These are phyloP conservation scores for Trichomonascaceae sp. DNA, from an alignment of 1,139 yeast genomes.

Conservation along the genomic window DNA sequence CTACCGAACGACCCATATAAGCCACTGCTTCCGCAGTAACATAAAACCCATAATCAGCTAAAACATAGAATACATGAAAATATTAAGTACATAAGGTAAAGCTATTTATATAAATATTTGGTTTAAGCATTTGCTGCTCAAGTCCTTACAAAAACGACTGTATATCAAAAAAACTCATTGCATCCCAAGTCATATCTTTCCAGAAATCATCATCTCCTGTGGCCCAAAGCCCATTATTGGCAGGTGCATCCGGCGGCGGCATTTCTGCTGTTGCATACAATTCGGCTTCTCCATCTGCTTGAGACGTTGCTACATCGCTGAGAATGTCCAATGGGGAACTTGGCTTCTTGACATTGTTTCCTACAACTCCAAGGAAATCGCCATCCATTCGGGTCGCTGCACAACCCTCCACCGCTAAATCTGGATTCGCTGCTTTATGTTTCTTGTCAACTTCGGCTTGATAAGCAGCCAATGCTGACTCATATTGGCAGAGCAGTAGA, in stretches of 20 bases:
- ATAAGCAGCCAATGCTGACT: conserved; percentile 8
- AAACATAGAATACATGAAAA: too few relatives aligned
- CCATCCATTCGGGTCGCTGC: background rate
- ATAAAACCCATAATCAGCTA: too few relatives aligned
- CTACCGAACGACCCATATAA: too few relatives aligned
- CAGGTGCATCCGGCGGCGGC: background rate
- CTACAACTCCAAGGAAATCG: background rate
- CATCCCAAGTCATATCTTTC: background rate
- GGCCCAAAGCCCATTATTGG: background rate
- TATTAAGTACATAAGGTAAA: too few relatives aligned
- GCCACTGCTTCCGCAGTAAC: too few relatives aligned
- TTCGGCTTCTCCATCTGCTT: background rate
- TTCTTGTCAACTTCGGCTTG: background rate
- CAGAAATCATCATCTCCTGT: background rate
- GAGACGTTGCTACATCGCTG: background rate
- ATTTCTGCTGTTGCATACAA: background rate
- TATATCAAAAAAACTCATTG: background rate
- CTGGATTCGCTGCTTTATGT: background rate
- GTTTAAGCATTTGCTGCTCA: background rate
- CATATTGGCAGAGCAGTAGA: conserved; percentile 27
- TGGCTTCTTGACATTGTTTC: conserved; percentile 1
- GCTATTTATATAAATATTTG: background rate
- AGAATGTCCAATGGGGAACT: conserved; percentile 3
- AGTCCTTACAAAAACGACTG: background rate
- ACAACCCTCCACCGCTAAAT: background rate